Evolutionary conservation across 2,329 filamentous ascomycete genomes (phyloP), one percentile per base, ranked within the genome.

Genomic region (Aspergillus quadrilineatus): DNA sequence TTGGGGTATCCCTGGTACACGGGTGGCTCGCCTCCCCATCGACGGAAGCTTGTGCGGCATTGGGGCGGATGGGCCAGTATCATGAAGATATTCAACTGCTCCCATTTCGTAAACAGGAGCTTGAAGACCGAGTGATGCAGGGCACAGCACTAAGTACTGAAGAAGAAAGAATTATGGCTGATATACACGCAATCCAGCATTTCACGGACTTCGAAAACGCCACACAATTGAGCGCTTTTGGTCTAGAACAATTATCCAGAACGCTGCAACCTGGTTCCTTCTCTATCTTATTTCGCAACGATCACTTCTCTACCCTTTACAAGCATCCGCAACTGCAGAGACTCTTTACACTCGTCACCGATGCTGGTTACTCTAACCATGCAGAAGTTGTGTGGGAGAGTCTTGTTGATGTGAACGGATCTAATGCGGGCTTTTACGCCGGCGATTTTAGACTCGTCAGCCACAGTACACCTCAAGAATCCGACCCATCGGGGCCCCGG

Each of bases 341-440:
- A 62, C 80, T 97, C 1, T 84, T 93, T 61, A 91, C 89, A 0
- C 78, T 99, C 3, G 92, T 99, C 12, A 97, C 94, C 0, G 94
- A 99, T 69, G 89, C 91, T 28, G 94, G 94, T 0, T 99, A 96
- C 68, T 87, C 89, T 9, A 84, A 82, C 8, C 91, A 97, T 64
- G 88, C 92, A 14, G 93, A 97, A 70, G 86, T 99, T 10, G 90
- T 99, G 0, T 99, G 94, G 94, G 94, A 99, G 74, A 94, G 89
- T 8, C 80, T 99, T 1, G 88, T 89, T 0, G 93, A 97, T 65
- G 87, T 96, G 22, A 94, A 87, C 50, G 94, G 94, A 6, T 88
- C 89, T 66, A 84, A 84, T 12, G 87, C 90, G 2, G 89, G 92
- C 69, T 91, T 95, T 66, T 90, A 91, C 64, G 91, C 92, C 0